Base-by-base conservation (phyloP, 169 alveolate genomes). In the Plasmodium yoelii region DNA sequence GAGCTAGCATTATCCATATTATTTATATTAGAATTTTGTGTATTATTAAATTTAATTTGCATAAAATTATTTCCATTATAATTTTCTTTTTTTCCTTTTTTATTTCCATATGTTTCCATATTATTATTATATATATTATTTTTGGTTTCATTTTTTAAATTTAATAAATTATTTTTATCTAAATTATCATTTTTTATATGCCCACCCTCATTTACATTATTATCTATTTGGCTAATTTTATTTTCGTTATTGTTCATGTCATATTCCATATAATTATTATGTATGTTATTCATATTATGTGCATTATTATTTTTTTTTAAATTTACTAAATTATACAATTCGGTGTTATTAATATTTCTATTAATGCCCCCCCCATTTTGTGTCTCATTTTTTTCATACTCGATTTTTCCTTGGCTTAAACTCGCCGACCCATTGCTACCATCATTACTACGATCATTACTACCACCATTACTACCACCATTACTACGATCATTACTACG, bases 231-330 rank as follows among this genome's bases (percentile, higher is more conserved):
- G 42, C 0, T 34, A 4, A 34, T 34, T 5, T 7, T 4, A 57
- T 57, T 57, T 57, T 57, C 26, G 5, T 4, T 57, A 75, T 75
- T 75, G 10, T 75, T 75, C 1, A 75, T 61, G 34, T 75, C 88
- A 56, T 75, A 75, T 75, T 75, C 88, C 9, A 64, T 64, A 24
- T 75, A 75, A 49, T 75, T 75, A 49, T 75, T 75, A 42, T 75
- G 53, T 9, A 75, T n/a, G 7, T 53, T 75, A 15, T 61, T 47
- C n/a, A 69, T 28, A 34, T 75, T 19, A 67, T 75, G 34, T 4
- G 22, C 13, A 12, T 46, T 34, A 12, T 61, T 61, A 1, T 51
- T 75, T 18, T 63, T 8, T 57, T 75, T 75, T 34, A 75, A 69
- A 7, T 70, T 75, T 7, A 75, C 51, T 15, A 47, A 22, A 22